Evolutionary conservation across 2,329 filamentous ascomycete genomes (phyloP).

Genomic region (Metarhizium humberi): DNA sequence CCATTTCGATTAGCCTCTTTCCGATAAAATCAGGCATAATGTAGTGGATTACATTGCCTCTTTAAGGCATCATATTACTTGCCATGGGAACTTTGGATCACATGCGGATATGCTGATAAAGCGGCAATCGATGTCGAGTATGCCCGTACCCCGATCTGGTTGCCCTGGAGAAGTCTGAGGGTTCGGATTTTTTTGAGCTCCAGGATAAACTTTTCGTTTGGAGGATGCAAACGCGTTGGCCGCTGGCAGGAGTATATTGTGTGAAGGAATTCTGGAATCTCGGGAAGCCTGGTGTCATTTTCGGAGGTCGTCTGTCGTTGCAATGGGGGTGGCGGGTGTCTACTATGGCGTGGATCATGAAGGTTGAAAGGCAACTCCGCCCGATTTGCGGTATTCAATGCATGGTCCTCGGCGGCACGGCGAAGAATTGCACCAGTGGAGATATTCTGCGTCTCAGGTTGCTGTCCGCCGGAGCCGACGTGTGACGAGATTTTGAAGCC

Average conservation of each 20-base stretch:
- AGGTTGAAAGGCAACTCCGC: not conserved
- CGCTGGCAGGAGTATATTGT: slow-evolving; percentile 69
- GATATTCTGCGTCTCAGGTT: not conserved
- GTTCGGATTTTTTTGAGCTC: slow-evolving; percentile 67
- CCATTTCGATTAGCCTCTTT: not conserved
- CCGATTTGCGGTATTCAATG: not conserved
- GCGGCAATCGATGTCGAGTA: slow-evolving; percentile 83
- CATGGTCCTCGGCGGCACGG: slow-evolving; percentile 12
- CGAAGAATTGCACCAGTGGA: slow-evolving; percentile 9
- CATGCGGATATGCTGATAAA: slow-evolving; percentile 67
- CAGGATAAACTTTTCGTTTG: slow-evolving; percentile 67
- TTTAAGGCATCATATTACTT: slow-evolving; percentile 9
- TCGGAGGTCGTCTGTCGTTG: slow-evolving; percentile 69
- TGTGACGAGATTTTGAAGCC: slow-evolving; percentile 26
- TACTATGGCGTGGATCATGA: too few species aligned
- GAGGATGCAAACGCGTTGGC: slow-evolving; percentile 56
- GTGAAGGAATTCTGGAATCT: slow-evolving; percentile 57
- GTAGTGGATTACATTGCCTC: not conserved
- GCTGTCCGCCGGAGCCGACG: not conserved
- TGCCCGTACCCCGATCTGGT: slow-evolving; percentile 72
- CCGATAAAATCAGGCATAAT: not conserved
- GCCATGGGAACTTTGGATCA: slow-evolving; percentile 32
- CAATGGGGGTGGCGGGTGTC: slow-evolving; percentile 28
- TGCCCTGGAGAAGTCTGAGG: slow-evolving; percentile 59
- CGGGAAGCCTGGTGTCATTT: slow-evolving; percentile 53